A percentile compares a stretch with the other conserved stretches of the same genome.
These are phyloP conservation scores for Nakazawaea sp. DNA, from an alignment of 805 yeast species.

Conservation along the genomic window DNA sequence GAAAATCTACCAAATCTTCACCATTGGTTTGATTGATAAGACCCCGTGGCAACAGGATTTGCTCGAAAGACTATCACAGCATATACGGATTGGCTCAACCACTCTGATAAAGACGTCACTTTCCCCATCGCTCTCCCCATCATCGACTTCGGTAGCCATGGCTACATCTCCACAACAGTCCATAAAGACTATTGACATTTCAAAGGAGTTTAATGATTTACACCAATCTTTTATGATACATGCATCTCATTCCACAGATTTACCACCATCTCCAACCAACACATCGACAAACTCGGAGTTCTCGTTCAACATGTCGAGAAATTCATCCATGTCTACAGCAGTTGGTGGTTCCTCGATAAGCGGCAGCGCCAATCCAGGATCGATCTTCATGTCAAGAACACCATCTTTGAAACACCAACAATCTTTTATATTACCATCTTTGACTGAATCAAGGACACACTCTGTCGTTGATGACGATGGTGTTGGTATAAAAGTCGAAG, in stretches of 20 bases:
- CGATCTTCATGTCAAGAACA: constrained; percentile 7
- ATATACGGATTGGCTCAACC: too few species aligned
- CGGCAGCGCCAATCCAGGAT: too few species aligned
- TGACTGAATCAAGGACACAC: too few species aligned
- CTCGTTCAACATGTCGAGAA: constrained; percentile 8
- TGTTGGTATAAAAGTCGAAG: constrained; percentile 1
- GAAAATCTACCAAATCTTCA: neutral
- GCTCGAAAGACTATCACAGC: too few species aligned
- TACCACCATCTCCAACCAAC: neutral
- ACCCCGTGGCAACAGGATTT: too few species aligned
- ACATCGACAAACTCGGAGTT: constrained; percentile 1
- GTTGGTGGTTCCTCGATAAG: too few species aligned
- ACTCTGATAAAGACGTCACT: too few species aligned
- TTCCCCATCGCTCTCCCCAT: too few species aligned
- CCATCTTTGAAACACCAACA: constrained; percentile 4
- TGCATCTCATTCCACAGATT: neutral
- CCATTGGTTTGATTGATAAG: neutral
- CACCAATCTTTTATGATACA: constrained; percentile 8
- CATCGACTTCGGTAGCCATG: too few species aligned
- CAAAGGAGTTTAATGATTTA: constrained; percentile 8
- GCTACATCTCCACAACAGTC: too few species aligned
- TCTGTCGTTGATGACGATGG: neutral
- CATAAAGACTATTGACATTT: constrained; percentile 7
- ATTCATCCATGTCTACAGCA: constrained; percentile 2
- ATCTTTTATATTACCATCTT: too few species aligned